phyloP scores from a whole-genome alignment of 2,329 filamentous ascomycete genomes.

The Didymella keratinophila region DNA sequence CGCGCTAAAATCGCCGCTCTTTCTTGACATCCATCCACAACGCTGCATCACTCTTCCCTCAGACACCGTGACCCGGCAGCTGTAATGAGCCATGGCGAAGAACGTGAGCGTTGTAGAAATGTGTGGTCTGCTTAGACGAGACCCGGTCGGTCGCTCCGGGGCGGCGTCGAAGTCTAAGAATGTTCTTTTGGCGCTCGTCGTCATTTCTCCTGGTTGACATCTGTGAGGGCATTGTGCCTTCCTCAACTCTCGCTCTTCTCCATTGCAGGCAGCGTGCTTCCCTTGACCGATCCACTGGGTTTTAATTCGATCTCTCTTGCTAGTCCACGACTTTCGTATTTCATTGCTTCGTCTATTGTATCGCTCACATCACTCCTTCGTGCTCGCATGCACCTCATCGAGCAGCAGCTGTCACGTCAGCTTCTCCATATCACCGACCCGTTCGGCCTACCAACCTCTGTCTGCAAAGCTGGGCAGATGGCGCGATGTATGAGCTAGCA shows the following conservation, averaged over 20 bases:
- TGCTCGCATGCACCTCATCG: background rate
- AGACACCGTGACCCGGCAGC: constrained; percentile 27
- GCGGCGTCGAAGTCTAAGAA: constrained; percentile 21
- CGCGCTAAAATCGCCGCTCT: constrained; percentile 34
- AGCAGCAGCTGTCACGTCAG: background rate
- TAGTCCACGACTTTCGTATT: constrained; percentile 18
- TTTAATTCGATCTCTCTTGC: constrained; percentile 12
- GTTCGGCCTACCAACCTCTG: background rate
- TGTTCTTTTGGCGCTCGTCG: constrained; percentile 26
- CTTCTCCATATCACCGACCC: background rate
- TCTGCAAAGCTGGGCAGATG: constrained; percentile 4
- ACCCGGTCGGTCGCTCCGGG: constrained; percentile 18
- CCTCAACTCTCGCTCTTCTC: constrained; percentile 20
- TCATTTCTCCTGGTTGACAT: constrained; percentile 23
- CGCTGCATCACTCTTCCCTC: constrained; percentile 35
- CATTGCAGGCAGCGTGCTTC: constrained; percentile 22
- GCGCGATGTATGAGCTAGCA: constrained; percentile 30
- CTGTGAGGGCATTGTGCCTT: constrained; percentile 30
- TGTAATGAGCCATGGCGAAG: constrained; percentile 34
- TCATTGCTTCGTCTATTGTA: constrained; percentile 8
- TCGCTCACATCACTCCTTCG: constrained; percentile 2
- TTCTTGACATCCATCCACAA: constrained; percentile 41
- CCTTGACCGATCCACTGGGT: constrained; percentile 13
- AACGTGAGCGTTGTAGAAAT: constrained; percentile 17
- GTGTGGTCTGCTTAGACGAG: constrained; percentile 27